Evolutionary conservation across 768 basidiomycete species (phyloP).

Genomic region (Pisolithus albus): DNA sequence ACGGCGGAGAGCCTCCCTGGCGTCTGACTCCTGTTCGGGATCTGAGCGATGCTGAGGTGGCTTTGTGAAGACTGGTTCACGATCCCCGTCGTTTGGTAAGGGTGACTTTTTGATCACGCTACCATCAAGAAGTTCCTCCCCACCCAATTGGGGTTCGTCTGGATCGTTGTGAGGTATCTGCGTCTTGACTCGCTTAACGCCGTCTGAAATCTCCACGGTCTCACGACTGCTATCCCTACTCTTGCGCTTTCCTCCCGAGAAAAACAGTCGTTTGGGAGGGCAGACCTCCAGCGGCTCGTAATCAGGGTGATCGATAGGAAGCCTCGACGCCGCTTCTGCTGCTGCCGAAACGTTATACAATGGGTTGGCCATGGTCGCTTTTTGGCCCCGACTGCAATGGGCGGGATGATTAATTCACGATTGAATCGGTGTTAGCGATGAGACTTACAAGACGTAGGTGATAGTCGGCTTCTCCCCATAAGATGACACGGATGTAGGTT

Average conservation of each 20-base stretch:
- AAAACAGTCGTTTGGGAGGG: constrained; percentile 55
- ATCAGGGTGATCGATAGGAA: constrained; percentile 59
- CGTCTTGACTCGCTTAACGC: constrained; percentile 12
- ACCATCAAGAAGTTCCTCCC: no score
- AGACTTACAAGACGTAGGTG: constrained; percentile 67
- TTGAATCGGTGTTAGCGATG: not conserved
- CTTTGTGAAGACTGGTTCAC: constrained; percentile 5
- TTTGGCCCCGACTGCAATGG: constrained; percentile 56
- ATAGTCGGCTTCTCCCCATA: constrained; percentile 54
- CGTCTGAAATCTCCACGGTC: not conserved
- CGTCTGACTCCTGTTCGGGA: constrained; percentile 3
- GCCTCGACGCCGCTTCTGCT: constrained; percentile 34
- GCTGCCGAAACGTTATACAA: constrained; percentile 47
- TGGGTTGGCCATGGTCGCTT: constrained; percentile 57
- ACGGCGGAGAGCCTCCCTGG: constrained; percentile 1
- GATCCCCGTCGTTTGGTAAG: constrained; percentile 2
- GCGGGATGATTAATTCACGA: not conserved
- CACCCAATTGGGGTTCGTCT: not conserved
- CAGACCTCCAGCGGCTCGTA: constrained; percentile 52
- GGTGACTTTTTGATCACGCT: not conserved
- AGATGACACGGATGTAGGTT: constrained; percentile 30
- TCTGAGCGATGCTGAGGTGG: not conserved
- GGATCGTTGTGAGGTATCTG: constrained; percentile 3
- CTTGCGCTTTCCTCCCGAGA: constrained; percentile 26
- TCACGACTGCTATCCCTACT: constrained; percentile 20